Conservation (phyloP, 1,284 basidiomycete genomes). For the Thecaphora thlaspeos region DNA sequence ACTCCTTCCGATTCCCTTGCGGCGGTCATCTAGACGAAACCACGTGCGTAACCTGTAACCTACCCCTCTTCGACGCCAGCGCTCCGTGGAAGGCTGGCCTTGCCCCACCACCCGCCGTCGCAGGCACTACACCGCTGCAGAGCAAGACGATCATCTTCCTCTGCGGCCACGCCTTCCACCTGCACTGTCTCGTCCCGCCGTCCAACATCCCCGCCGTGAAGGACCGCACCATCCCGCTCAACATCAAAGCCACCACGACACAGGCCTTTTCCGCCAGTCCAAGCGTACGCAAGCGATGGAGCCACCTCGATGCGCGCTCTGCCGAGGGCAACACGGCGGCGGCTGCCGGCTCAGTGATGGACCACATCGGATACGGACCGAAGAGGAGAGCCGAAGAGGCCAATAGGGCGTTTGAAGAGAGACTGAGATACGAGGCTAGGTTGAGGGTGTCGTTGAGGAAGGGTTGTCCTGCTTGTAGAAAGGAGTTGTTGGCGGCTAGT, state of each 20-base stretch:
- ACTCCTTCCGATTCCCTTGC: neutral
- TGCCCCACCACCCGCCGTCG: too few species aligned
- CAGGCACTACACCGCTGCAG: too few species aligned
- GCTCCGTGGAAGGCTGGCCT: too few species aligned
- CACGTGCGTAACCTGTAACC: neutral
- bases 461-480: slow-evolving; percentile 25
- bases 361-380: slow-evolving; percentile 23
- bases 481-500: slow-evolving; percentile 6
- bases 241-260: slow-evolving; percentile 16
- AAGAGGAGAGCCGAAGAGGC: slow-evolving; percentile 13
- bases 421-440: slow-evolving; percentile 30
- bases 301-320: neutral
- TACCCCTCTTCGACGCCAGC: neutral
- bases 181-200: slow-evolving; percentile 30
- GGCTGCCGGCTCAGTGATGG: neutral
- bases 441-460: slow-evolving; percentile 14
- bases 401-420: slow-evolving; percentile 12
- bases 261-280: slow-evolving; percentile 20
- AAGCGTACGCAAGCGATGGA: slow-evolving; percentile 18
- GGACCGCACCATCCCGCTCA: neutral
- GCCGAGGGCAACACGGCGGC: too few species aligned
- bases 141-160: slow-evolving; percentile 41
- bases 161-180: slow-evolving; percentile 48
- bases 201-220: slow-evolving; percentile 16
- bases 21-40: neutral